Percentiles rank a stretch among this genome's conserved stretches.
Evolutionary conservation across 805 yeast genomes (phyloP).

Genomic region (Metschnikowia picachoensis): DNA sequence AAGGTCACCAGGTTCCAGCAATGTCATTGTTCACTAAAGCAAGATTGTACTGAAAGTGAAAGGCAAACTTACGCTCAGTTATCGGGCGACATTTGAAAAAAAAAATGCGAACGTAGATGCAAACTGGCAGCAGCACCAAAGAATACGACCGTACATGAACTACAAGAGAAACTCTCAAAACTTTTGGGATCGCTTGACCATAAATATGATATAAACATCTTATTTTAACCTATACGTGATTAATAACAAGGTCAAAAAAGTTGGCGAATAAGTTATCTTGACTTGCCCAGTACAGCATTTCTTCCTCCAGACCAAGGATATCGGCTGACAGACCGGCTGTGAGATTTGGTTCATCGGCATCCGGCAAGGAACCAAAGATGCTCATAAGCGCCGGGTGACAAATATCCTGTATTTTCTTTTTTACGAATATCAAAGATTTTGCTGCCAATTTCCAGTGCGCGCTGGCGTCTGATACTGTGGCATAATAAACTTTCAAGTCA

Average conservation of each 20-base stretch:
- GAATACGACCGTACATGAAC: too few species aligned
- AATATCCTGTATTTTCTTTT: conserved; percentile 10
- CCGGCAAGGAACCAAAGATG: conserved; percentile 10
- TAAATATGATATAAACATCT: too few species aligned
- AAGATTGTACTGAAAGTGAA: neutral
- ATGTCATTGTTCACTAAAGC: conserved; percentile 4
- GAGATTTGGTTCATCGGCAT: conserved; percentile 1
- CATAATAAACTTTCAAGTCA: conserved; percentile 11
- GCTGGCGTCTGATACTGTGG: conserved; percentile 13
- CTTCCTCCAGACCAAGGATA: conserved; percentile 7
- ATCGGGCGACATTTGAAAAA: neutral
- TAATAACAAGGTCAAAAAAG: conserved; percentile 15
- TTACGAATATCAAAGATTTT: conserved; percentile 13
- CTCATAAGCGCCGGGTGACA: conserved; percentile 4
- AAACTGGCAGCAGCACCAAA: neutral
- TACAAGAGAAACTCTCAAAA: too few species aligned
- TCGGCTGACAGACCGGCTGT: conserved; percentile 9
- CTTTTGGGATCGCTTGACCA: too few species aligned
- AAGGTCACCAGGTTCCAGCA: conserved; percentile 15
- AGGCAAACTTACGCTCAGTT: neutral
- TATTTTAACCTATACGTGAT: neutral
- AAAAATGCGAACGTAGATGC: neutral
- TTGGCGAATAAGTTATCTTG: conserved; percentile 16
- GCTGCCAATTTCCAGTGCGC: conserved; percentile 18
- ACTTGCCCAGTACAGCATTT: conserved; percentile 7